Percentiles rank a stretch among this genome's conserved stretches.
phyloP scores from a whole-genome alignment of 768 basidiomycete species.

The Cystobasidium tubakii region DNA sequence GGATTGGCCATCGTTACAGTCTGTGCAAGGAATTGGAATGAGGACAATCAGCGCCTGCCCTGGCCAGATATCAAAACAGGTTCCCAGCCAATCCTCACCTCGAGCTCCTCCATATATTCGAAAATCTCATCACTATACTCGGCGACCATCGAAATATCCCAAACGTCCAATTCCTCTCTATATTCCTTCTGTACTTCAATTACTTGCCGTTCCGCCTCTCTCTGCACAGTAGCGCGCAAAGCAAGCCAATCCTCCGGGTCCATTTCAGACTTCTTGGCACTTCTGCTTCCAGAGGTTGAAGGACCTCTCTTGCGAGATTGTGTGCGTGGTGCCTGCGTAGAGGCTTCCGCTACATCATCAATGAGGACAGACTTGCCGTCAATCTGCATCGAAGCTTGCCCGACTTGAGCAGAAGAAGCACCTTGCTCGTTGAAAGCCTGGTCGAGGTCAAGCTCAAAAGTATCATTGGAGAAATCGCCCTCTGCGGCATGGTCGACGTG shows the following conservation, averaged over 20 bases:
- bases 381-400: constrained; percentile 1
- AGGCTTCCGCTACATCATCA: constrained; percentile 23
- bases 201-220: constrained; percentile 54
- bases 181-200: constrained; percentile 60
- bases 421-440: constrained; percentile 9
- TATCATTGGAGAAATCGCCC: constrained; percentile 34
- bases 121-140: constrained; percentile 99
- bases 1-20: constrained; percentile 81
- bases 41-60: constrained; percentile 34
- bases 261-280: constrained; percentile 40
- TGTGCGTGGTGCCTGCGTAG: background rate
- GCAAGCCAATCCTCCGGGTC: constrained; percentile 52
- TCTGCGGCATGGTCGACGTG: background rate
- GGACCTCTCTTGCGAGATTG: background rate
- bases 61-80: background rate
- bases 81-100: constrained; percentile 55
- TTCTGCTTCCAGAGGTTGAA: constrained; percentile 37
- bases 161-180: constrained; percentile 68
- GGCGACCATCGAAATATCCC: constrained; percentile 91
- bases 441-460: constrained; percentile 35
- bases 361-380: constrained; percentile 11
- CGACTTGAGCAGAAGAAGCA: background rate
- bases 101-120: constrained; percentile 85
- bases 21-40: constrained; percentile 52
- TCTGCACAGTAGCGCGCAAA: constrained; percentile 48